Percentiles rank a stretch among this genome's conserved stretches.
phyloP scores from a whole-genome alignment of 192 early-diverging fungal genomes.

The Gryganskiella cystojenkinii region DNA sequence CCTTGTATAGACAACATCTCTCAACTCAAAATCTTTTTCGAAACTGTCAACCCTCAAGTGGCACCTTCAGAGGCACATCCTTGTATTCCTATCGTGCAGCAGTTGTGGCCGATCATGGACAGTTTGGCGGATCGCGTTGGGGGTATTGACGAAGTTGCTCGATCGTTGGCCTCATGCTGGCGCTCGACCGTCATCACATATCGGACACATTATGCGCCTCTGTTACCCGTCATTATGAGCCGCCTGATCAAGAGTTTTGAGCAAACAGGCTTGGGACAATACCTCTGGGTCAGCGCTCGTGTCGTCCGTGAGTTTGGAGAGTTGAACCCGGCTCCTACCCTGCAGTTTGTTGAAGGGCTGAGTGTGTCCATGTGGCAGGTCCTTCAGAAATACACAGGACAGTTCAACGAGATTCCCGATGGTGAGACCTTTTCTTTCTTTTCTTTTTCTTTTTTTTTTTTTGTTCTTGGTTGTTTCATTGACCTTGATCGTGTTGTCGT shows the following conservation, averaged over 20 bases:
- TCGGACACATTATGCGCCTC: conserved; percentile 59
- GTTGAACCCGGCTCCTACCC: conserved; percentile 58
- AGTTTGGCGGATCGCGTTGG: conserved; percentile 65
- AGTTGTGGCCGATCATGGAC: conserved; percentile 82
- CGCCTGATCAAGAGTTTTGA: conserved; percentile 75
- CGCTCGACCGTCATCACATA: conserved; percentile 69
- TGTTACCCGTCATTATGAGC: conserved; percentile 69
- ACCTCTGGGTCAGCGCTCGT: conserved; percentile 84
- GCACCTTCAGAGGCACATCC: conserved; percentile 67
- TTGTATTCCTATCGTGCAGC: conserved; percentile 68
- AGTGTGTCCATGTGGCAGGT: conserved; percentile 73
- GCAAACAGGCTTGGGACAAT: conserved; percentile 70
- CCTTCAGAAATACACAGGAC: conserved; percentile 56
- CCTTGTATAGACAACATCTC: conserved; percentile 58
- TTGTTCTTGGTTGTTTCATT: not conserved
- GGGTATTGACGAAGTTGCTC: conserved; percentile 55
- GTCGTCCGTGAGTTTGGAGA: conserved; percentile 76
- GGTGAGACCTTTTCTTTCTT: conserved; percentile 56
- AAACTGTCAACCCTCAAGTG: conserved; percentile 62
- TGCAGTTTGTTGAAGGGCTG: conserved; percentile 70
- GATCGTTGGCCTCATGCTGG: conserved; percentile 66
- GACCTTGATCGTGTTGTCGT: conserved; percentile 8
- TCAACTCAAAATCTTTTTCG: conserved; percentile 72
- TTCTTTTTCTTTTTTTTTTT: not conserved
- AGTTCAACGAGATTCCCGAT: conserved; percentile 72